Conservation (phyloP, 202 grass and related monocot genomes). For the Hordeum pubiflorum region DNA sequence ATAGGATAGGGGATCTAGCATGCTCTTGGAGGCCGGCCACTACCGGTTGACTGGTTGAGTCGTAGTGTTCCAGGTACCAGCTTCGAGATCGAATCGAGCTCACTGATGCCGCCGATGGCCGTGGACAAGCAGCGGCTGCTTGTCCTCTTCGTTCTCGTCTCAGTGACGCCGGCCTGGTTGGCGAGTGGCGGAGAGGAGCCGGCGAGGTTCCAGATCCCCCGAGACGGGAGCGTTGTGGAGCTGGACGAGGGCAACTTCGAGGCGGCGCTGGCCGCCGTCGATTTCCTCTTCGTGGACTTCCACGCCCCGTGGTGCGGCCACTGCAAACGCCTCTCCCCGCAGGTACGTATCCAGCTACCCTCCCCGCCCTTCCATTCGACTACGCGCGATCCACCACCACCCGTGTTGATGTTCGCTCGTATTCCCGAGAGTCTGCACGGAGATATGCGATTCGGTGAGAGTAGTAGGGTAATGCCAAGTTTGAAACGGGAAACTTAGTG, state of each 20-base stretch:
- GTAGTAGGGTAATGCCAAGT: not conserved
- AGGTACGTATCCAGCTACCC: conserved; percentile 33
- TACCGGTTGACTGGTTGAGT: not conserved
- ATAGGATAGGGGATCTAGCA: too few species aligned
- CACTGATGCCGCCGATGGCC: not conserved
- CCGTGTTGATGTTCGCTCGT: not conserved
- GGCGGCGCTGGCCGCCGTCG: conserved; percentile 45
- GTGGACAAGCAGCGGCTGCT: not conserved
- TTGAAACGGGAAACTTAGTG: not conserved
- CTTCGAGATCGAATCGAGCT: conserved; percentile 37
- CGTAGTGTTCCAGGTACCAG: not conserved
- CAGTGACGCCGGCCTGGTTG: conserved; percentile 7
- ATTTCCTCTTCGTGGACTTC: conserved; percentile 77
- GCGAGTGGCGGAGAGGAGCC: conserved; percentile 9
- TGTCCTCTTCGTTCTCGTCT: not conserved
- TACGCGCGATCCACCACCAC: not conserved
- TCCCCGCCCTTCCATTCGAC: not conserved
- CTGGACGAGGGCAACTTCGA: conserved; percentile 79
- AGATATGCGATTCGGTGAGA: too few species aligned
- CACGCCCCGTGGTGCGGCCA: conserved; percentile 98
- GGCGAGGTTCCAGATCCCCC: conserved; percentile 33
- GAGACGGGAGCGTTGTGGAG: conserved; percentile 70
- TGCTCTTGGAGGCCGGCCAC: too few species aligned
- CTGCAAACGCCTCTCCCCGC: conserved; percentile 84
- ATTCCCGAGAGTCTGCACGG: not conserved